Conservation (phyloP, 768 basidiomycete species). For the Lepiota brunneoincarnata region DNA sequence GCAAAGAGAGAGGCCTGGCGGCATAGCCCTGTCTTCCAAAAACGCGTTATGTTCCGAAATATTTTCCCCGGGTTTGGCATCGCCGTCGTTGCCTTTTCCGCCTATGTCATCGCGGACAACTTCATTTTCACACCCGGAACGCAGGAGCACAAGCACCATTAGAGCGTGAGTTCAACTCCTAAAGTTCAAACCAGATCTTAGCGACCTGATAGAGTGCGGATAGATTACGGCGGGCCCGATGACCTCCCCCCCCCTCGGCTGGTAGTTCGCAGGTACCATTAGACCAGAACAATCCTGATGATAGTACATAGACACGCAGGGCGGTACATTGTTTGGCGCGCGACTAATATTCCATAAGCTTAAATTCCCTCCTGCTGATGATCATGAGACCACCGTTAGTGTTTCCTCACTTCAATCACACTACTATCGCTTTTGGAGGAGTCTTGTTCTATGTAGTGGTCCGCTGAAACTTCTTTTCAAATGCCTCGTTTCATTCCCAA, state of each 20-base stretch:
- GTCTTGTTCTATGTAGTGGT: slow-evolving; percentile 59
- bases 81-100: slow-evolving; percentile 87
- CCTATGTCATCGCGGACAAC: slow-evolving; percentile 87
- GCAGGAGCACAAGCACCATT: slow-evolving; percentile 26
- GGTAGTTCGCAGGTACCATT: no score
- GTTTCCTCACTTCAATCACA: slow-evolving; percentile 8
- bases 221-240: not conserved
- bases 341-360: slow-evolving; percentile 6
- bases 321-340: no score
- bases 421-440: slow-evolving; percentile 56
- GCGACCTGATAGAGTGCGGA: no score
- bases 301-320: no score
- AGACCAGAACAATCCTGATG: no score
- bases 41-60: slow-evolving; percentile 83
- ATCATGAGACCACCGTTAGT: not conserved
- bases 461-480: slow-evolving; percentile 38
- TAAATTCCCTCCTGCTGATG: not conserved
- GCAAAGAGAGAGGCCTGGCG: slow-evolving; percentile 92
- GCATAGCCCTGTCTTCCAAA: slow-evolving; percentile 84
- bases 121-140: slow-evolving; percentile 35
- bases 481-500: slow-evolving; percentile 40
- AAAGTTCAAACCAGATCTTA: not conserved
- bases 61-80: slow-evolving; percentile 95
- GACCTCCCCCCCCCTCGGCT: no score
- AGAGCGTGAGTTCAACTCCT: slow-evolving; percentile 4